Evolutionary conservation across 2,329 filamentous ascomycete genomes (phyloP).

Genomic region (Blumeriella jaapii): DNA sequence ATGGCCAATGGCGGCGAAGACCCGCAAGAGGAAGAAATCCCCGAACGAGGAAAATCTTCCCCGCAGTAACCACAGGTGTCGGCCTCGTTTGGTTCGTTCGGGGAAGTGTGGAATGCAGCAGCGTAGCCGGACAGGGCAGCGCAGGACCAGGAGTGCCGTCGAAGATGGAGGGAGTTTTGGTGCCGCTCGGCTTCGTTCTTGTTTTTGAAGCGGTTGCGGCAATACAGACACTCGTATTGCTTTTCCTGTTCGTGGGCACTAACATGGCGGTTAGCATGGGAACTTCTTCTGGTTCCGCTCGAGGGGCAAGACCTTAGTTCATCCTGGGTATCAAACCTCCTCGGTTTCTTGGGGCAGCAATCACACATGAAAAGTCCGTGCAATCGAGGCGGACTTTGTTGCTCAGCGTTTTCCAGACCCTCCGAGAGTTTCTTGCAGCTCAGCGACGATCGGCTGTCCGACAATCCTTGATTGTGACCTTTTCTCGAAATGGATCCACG

Average conservation of each 20-base stretch:
- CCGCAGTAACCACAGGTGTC: constrained; percentile 95
- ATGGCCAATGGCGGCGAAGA: constrained; percentile 34
- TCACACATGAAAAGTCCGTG: constrained; percentile 66
- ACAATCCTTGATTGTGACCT: constrained; percentile 26
- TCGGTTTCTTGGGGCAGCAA: constrained; percentile 94
- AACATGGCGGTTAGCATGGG: constrained; percentile 18
- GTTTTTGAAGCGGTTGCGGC: constrained; percentile 94
- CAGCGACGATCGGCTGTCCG: constrained; percentile 31
- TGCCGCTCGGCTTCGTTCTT: constrained; percentile 97
- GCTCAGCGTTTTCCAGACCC: constrained; percentile 28
- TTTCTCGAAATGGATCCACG: constrained; percentile 27
- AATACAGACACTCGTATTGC: constrained; percentile 88
- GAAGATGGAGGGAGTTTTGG: constrained; percentile 86
- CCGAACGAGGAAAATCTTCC: constrained; percentile 56
- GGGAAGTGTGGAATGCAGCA: constrained; percentile 78
- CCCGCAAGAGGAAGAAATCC: constrained; percentile 28
- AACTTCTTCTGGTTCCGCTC: not conserved
- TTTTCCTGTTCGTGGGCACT: constrained; percentile 90
- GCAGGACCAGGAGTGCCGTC: constrained; percentile 94
- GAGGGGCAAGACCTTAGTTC: constrained; percentile 63
- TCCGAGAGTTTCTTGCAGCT: constrained; percentile 37
- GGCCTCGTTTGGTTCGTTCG: constrained; percentile 49
- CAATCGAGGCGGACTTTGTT: constrained; percentile 39
- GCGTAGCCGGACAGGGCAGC: constrained; percentile 69
- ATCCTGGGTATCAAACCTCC: constrained; percentile 79